phyloP scores from a whole-genome alignment of 148 eudicot genomes.

The Chenopodium berlandieri region DNA sequence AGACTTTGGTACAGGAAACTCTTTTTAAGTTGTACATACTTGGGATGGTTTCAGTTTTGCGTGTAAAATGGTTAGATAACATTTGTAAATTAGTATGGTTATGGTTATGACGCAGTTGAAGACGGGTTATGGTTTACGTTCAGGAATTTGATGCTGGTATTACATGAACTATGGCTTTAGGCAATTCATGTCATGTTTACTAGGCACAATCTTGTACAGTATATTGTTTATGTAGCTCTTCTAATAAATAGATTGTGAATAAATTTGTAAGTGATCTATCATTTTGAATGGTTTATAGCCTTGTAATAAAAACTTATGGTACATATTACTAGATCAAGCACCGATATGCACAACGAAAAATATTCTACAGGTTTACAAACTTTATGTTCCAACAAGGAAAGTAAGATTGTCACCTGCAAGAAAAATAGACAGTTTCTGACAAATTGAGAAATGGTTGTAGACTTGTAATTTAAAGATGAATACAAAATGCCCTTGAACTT shows the following conservation, averaged over 20 bases:
- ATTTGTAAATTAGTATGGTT: background rate
- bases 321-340: too few relatives aligned
- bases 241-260: background rate
- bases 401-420: too few relatives aligned
- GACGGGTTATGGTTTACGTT: background rate
- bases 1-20: slow-evolving; percentile 5
- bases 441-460: background rate
- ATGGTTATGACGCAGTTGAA: background rate
- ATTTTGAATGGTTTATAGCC: too few relatives aligned
- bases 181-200: background rate
- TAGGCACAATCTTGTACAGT: slow-evolving; percentile 3
- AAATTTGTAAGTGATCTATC: too few relatives aligned
- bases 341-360: too few relatives aligned
- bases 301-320: too few relatives aligned
- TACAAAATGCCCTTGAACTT: background rate
- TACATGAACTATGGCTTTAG: background rate
- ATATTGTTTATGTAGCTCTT: background rate
- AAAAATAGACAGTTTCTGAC: background rate
- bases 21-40: background rate
- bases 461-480: background rate
- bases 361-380: too few relatives aligned
- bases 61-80: background rate
- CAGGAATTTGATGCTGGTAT: background rate
- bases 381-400: too few relatives aligned
- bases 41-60: background rate